Evolutionary conservation across 1,139 yeast genomes (phyloP).

Genomic region (Chernovozyma sophiae-reginae): DNA sequence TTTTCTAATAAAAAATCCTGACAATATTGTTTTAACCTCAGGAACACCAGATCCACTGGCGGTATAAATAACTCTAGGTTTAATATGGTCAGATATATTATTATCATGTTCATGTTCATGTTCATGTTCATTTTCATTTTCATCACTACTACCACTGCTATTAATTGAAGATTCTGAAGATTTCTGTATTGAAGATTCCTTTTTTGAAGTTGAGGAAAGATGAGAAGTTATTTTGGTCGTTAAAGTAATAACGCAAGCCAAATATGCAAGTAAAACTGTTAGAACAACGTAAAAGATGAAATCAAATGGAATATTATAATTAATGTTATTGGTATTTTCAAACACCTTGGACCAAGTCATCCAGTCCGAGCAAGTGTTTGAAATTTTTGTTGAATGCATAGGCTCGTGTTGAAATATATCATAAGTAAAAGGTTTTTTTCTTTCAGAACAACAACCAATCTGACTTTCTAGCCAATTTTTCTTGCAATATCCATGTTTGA

Average conservation of each 20-base stretch:
- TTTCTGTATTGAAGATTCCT: neutral
- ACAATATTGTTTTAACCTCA: slow-evolving; percentile 54
- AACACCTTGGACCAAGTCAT: slow-evolving; percentile 42
- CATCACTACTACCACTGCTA: slow-evolving; percentile 6
- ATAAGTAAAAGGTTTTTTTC: neutral
- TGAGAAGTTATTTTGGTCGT: slow-evolving; percentile 38
- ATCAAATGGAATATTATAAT: slow-evolving; percentile 18
- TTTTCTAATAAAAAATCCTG: slow-evolving; percentile 53
- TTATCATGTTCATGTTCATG: neutral
- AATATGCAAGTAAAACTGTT: slow-evolving; percentile 40
- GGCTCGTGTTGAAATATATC: no score
- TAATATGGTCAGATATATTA: slow-evolving; percentile 3
- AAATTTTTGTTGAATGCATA: slow-evolving; percentile 20
- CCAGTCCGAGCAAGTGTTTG: slow-evolving; percentile 40
- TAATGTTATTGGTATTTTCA: slow-evolving; percentile 16
- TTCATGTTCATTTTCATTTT: neutral
- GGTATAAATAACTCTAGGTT: slow-evolving; percentile 40
- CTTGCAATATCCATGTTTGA: slow-evolving; percentile 53
- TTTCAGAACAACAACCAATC: slow-evolving; percentile 36
- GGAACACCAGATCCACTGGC: slow-evolving; percentile 68
- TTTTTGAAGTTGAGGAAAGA: neutral
- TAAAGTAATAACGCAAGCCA: slow-evolving; percentile 48
- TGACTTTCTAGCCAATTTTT: slow-evolving; percentile 45
- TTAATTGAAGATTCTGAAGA: slow-evolving; percentile 5
- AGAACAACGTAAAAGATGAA: slow-evolving; percentile 38